Evolutionary conservation across 768 basidiomycete species (phyloP), one percentile per base, ranked within the genome.

Genomic region (Pisolithus sp.): DNA sequence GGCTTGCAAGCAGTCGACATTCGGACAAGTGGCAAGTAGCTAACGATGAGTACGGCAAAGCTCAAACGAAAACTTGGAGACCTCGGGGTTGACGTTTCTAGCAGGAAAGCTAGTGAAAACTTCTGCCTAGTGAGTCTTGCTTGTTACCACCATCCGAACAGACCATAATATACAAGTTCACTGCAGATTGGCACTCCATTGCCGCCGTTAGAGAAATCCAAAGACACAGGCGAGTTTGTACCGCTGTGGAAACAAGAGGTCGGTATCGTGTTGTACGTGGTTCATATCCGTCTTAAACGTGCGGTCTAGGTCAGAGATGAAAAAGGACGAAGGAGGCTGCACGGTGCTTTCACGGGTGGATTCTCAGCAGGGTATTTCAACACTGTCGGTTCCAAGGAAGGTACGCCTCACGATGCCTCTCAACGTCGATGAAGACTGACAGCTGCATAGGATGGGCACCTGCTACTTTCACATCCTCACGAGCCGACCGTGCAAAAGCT

Each of bases 201-300:
- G 3, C 95, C 95, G 1, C 85, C 94, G 2, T 79, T 99, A n/a
- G 90, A 94, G 61, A 95, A 94, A 67, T 83, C 85, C 26, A 92
- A 84, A 64, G 96, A 98, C 65, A 83, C 80, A 6, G 86, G 87
- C 56, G 96, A 98, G 66, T 98, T 94, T 66, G 93, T 97, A 24
- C 95, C 96, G 0, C 68, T 96, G 50, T 98, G 96, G 95, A 92
- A 97, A 65, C 96, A 98, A 76, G 94, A 97, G 59, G 93, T 91
- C 60, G 52, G 78, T 57, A 52, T 20, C n/a, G 34, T 20, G 46
- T 60, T 49, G 9, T 53, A 52, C 24, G 54, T 58, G 52, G 53
- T 53, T 57, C 60, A 53, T 58, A 53, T 59, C 50, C 46, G 46
- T 53, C 56, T 55, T 49, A 20, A 31, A 24, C 54, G 60, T 59